A percentile compares a stretch with the other conserved stretches of the same genome.
These are phyloP conservation scores for Podaxis mareebaensis DNA, from an alignment of 768 basidiomycete species.

Conservation along the genomic window DNA sequence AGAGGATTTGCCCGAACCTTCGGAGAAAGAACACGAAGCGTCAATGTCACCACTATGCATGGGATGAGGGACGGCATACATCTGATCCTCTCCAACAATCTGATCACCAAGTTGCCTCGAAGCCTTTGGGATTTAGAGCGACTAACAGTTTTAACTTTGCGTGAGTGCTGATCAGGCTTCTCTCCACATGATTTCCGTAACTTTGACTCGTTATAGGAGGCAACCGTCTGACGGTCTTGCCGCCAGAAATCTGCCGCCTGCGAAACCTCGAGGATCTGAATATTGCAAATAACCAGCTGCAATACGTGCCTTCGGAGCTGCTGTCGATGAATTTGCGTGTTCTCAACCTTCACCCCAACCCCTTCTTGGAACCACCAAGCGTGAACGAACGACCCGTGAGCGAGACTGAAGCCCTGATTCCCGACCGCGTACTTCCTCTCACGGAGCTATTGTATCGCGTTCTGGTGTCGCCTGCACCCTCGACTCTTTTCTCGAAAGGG, in stretches of 20 bases:
- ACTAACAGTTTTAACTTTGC: slow-evolving; percentile 61
- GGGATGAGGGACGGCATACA: slow-evolving; percentile 40
- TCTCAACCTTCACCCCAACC: slow-evolving; percentile 59
- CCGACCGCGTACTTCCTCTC: slow-evolving; percentile 29
- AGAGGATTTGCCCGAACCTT: slow-evolving; percentile 18
- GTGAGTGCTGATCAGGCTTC: slow-evolving; percentile 40
- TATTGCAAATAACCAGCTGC: slow-evolving; percentile 56
- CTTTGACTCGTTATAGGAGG: slow-evolving; percentile 43
- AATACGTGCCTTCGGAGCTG: slow-evolving; percentile 67
- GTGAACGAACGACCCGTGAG: slow-evolving; percentile 26
- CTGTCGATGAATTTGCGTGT: slow-evolving; percentile 48
- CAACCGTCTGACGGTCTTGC: slow-evolving; percentile 56
- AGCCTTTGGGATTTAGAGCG: slow-evolving; percentile 58
- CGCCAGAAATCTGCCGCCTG: slow-evolving; percentile 62
- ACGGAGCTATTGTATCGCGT: slow-evolving; percentile 35
- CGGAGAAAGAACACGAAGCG: slow-evolving; percentile 27
- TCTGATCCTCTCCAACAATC: slow-evolving; percentile 57
- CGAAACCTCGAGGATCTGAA: slow-evolving; percentile 59
- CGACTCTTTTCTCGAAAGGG: slow-evolving; percentile 17
- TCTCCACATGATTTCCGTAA: not conserved
- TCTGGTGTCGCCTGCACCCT: slow-evolving; percentile 30
- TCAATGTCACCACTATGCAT: slow-evolving; percentile 20
- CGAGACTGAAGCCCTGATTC: slow-evolving; percentile 21
- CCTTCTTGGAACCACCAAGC: slow-evolving; percentile 41
- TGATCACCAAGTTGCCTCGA: slow-evolving; percentile 52